Evolutionary conservation across 192 early-diverging fungal species (phyloP), one percentile per base, ranked within the genome.

Genomic region (Diversispora epigaea): DNA sequence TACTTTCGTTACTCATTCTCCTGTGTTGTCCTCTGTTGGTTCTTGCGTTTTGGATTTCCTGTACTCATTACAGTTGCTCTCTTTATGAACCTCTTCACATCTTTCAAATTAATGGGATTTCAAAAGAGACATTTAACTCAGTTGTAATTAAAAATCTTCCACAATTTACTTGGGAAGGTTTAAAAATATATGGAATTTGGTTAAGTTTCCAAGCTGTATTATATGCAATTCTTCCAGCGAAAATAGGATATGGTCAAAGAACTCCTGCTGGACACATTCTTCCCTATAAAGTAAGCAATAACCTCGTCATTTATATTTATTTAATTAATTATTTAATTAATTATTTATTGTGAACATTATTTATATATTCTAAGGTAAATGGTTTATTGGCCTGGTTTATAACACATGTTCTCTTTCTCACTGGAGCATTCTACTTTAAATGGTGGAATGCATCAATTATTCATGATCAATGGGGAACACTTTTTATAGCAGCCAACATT

Each of bases 251-350:
- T 75, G 92, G 92, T 43, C 92, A 93, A 80, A 86, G 81, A 62
- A 93, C 92, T 25, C 92, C 92, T 15, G 92, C 90, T 12, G 91
- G 91, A 22, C 80, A 88, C 77, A 80, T 86, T 45, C 80, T 93
- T 11, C 88, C 87, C 47, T 93, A 93, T 81, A 85, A 91, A 75
- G 91, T 91, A 86, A 44, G 12, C 6, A 50, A 69, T 32, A 58
- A 32, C n/a, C 12, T 17, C 72, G 8, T 19, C 19, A 32, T 8
- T 32, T 14, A 39, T 40, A 0, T 2, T 47, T 19, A 11, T 47
- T 32, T 21, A 12, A 4, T 65, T 15, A 54, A 40, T 55, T 3
- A 3, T 4, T 39, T 8, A 39, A 1, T 55, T 68, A 68, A 46
- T 46, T 64, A 45, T 65, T 68, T 75, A 46, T 44, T 68, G 4